A percentile compares a stretch with the other conserved stretches of the same genome.
phyloP scores from a whole-genome alignment of 2,329 filamentous ascomycete genomes.

The Talaromyces sp. region DNA sequence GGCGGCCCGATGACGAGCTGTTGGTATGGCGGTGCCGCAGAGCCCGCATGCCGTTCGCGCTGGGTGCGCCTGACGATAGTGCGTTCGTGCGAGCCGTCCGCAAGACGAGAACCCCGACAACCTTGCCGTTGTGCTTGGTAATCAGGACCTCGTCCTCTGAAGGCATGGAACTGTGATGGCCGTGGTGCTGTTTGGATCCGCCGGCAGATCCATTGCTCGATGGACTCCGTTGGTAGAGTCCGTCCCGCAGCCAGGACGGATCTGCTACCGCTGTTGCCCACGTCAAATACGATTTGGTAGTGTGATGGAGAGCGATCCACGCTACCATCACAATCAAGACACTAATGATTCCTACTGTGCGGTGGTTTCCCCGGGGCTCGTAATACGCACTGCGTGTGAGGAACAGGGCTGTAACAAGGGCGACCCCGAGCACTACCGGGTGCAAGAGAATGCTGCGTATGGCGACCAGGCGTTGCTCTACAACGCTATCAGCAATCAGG shows the following conservation, averaged over 20 bases:
- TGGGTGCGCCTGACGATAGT: slow-evolving; percentile 15
- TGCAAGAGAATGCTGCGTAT: slow-evolving; percentile 60
- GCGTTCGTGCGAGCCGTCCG: slow-evolving; percentile 17
- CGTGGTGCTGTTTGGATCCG: slow-evolving; percentile 23
- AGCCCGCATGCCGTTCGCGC: slow-evolving; percentile 14
- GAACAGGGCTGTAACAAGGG: slow-evolving; percentile 34
- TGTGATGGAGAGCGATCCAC: slow-evolving; percentile 56
- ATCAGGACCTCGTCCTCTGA: slow-evolving; percentile 59
- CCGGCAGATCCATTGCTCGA: slow-evolving; percentile 7
- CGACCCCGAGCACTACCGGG: slow-evolving; percentile 40
- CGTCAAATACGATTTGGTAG: slow-evolving; percentile 58
- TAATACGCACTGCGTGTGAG: slow-evolving; percentile 39
- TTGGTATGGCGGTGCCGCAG: slow-evolving; percentile 15
- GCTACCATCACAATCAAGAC: slow-evolving; percentile 60
- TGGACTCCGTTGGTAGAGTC: slow-evolving; percentile 5
- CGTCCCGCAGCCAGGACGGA: slow-evolving; percentile 56
- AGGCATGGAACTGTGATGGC: slow-evolving; percentile 24
- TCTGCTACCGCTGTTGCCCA: slow-evolving; percentile 55
- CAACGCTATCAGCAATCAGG: slow-evolving; percentile 72
- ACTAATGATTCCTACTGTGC: slow-evolving; percentile 52
- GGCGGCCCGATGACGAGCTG: slow-evolving; percentile 10
- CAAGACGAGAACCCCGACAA: slow-evolving; percentile 67
- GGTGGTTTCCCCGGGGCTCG: slow-evolving; percentile 42
- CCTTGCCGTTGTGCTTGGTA: slow-evolving; percentile 62
- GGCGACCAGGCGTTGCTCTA: slow-evolving; percentile 69